Conservation (phyloP, 2,329 filamentous ascomycete species). For the Xylariaceae sp. region DNA sequence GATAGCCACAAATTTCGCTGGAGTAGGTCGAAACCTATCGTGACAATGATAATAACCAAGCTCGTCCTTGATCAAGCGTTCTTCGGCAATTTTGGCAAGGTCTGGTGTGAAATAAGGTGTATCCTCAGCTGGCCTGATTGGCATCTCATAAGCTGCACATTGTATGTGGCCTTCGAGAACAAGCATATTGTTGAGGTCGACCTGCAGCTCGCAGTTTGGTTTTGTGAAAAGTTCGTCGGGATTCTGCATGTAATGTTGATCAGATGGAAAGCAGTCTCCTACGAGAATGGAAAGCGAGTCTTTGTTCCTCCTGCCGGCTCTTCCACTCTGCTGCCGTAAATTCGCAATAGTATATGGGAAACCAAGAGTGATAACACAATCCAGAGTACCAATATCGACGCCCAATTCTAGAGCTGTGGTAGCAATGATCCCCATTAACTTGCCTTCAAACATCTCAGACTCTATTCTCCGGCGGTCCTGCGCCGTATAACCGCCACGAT, state of each 20-base stretch:
- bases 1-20: conserved; percentile 83
- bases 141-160: conserved; percentile 94
- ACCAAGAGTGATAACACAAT: conserved; percentile 91
- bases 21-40: conserved; percentile 83
- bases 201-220: conserved; percentile 85
- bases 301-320: conserved; percentile 89
- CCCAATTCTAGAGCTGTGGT: conserved; percentile 93
- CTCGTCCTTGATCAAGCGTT: conserved; percentile 75
- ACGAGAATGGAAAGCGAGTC: conserved; percentile 91
- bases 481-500: conserved; percentile 91
- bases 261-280: conserved; percentile 86
- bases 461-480: conserved; percentile 90
- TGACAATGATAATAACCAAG: conserved; percentile 90
- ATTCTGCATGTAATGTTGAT: conserved; percentile 97
- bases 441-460: conserved; percentile 95
- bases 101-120: conserved; percentile 78
- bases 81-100: conserved; percentile 71
- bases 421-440: conserved; percentile 88
- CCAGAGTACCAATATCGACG: conserved; percentile 91
- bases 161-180: conserved; percentile 93
- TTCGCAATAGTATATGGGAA: conserved; percentile 98
- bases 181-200: conserved; percentile 90
- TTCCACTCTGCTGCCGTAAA: conserved; percentile 89
- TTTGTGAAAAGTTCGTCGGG: conserved; percentile 92
- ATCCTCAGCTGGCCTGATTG: conserved; percentile 80